phyloP scores from a whole-genome alignment of 352 stramenopile genomes.

The Phytophthora europaea region DNA sequence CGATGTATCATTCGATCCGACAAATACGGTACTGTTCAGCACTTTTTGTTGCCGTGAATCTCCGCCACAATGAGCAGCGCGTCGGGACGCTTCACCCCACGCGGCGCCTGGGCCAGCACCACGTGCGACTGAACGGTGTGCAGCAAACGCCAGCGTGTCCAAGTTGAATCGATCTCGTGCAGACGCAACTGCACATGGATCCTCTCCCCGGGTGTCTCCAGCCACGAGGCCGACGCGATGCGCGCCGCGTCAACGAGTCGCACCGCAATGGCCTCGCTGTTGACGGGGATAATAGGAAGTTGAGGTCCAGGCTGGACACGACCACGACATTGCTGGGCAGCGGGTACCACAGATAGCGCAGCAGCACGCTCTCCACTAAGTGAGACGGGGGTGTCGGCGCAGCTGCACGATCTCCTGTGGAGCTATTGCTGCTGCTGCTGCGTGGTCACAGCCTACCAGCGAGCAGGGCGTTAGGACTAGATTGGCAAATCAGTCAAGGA shows the following conservation, averaged over 20 bases:
- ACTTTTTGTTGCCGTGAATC: conserved; percentile 85
- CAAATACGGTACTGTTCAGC: conserved; percentile 26
- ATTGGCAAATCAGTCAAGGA: no score
- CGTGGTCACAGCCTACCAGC: conserved; percentile 1
- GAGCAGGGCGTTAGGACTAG: conserved; percentile 2
- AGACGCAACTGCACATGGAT: conserved; percentile 88
- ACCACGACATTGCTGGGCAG: conserved; percentile 72
- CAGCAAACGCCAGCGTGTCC: conserved; percentile 76
- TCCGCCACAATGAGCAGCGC: conserved; percentile 81
- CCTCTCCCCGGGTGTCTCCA: conserved; percentile 61
- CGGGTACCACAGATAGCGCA: conserved; percentile 60
- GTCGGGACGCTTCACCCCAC: conserved; percentile 58
- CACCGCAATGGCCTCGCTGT: no score
- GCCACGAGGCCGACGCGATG: conserved; percentile 71
- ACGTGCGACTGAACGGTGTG: conserved; percentile 45
- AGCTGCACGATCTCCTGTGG: not conserved
- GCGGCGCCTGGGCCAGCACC: conserved; percentile 38
- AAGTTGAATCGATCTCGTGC: conserved; percentile 89
- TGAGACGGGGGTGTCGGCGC: conserved; percentile 23
- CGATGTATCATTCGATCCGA: conserved; percentile 16
- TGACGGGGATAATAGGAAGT: no score
- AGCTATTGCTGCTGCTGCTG: not conserved
- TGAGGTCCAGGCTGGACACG: conserved; percentile 82
- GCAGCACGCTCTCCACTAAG: conserved; percentile 35
- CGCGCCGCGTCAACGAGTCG: conserved; percentile 84